A percentile compares a stretch with the other conserved stretches of the same genome.
phyloP scores from a whole-genome alignment of 306 rosid genomes.

The Echinosophora koreensis region DNA sequence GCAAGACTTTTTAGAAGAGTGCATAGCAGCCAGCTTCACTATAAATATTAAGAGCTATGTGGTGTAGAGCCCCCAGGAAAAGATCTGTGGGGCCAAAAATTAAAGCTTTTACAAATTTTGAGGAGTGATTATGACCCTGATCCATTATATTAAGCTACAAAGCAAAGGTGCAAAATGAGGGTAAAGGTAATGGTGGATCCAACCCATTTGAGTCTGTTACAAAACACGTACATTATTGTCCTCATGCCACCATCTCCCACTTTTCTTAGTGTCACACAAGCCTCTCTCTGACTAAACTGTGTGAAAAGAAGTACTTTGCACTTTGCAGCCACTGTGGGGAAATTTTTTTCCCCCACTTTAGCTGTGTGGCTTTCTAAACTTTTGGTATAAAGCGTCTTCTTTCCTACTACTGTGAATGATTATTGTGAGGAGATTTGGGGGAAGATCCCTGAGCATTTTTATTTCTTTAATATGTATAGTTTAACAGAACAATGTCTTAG shows the following conservation, averaged over 20 bases:
- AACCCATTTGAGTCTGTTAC: conserved; percentile 68
- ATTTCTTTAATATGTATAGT: conserved; percentile 42
- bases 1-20: conserved; percentile 24
- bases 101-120: conserved; percentile 53
- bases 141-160: conserved; percentile 43
- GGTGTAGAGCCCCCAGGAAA: conserved; percentile 47
- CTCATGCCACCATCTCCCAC: conserved; percentile 54
- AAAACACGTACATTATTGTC: conserved; percentile 61
- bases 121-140: conserved; percentile 32
- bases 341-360: conserved; percentile 36
- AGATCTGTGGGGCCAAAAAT: conserved; percentile 55
- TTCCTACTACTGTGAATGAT: conserved; percentile 61
- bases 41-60: conserved; percentile 34
- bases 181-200: conserved; percentile 72
- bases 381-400: conserved; percentile 53
- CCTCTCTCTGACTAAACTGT: conserved; percentile 39
- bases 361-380: conserved; percentile 57
- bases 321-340: conserved; percentile 48
- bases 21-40: conserved; percentile 38
- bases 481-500: conserved; percentile 31
- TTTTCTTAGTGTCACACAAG: conserved; percentile 46
- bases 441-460: conserved; percentile 54
- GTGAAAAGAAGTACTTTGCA: conserved; percentile 45
- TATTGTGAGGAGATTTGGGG: conserved; percentile 51
- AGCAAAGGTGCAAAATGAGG: conserved; percentile 40